A percentile compares a stretch with the other conserved stretches of the same genome.
phyloP scores from a whole-genome alignment of 805 yeast species.

The Lachancea sp. region DNA sequence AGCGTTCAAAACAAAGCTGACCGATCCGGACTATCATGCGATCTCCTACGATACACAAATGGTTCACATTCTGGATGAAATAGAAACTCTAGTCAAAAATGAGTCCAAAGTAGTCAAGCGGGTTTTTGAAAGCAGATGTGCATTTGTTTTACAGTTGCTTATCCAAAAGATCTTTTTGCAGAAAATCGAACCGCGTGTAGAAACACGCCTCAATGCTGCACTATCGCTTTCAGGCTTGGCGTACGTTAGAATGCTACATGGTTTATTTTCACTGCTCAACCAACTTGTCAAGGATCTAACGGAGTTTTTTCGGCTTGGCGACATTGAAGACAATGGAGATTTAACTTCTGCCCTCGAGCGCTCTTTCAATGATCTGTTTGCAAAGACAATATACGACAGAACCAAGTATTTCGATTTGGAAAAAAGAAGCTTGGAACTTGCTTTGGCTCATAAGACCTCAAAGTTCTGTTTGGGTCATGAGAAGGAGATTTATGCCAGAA shows the following conservation, averaged over 20 bases:
- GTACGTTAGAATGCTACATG: conserved; percentile 67
- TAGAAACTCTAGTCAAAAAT: conserved; percentile 52
- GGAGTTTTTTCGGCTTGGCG: conserved; percentile 47
- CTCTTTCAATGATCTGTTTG: conserved; percentile 64
- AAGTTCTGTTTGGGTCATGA: conserved; percentile 31
- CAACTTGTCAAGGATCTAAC: conserved; percentile 60
- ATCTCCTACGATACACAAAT: conserved; percentile 48
- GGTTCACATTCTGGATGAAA: conserved; percentile 46
- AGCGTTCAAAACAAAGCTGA: conserved; percentile 49
- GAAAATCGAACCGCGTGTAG: conserved; percentile 51
- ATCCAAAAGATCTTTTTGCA: conserved; percentile 73
- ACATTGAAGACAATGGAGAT: conserved; percentile 38
- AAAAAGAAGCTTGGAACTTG: conserved; percentile 53
- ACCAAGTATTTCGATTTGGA: conserved; percentile 62
- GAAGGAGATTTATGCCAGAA: conserved; percentile 25
- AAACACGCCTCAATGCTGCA: conserved; percentile 55
- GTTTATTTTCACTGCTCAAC: conserved; percentile 52
- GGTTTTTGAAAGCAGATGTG: conserved; percentile 64
- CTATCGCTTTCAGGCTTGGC: conserved; percentile 59
- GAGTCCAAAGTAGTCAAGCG: conserved; percentile 69
- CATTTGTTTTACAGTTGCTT: conserved; percentile 59
- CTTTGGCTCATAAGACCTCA: conserved; percentile 30
- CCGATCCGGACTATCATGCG: conserved; percentile 51
- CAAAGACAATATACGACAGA: conserved; percentile 58
- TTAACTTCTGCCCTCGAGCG: conserved; percentile 56